Evolutionary conservation across 108 stramenopile genomes (phyloP).

Genomic region (Conticribra guillardii): DNA sequence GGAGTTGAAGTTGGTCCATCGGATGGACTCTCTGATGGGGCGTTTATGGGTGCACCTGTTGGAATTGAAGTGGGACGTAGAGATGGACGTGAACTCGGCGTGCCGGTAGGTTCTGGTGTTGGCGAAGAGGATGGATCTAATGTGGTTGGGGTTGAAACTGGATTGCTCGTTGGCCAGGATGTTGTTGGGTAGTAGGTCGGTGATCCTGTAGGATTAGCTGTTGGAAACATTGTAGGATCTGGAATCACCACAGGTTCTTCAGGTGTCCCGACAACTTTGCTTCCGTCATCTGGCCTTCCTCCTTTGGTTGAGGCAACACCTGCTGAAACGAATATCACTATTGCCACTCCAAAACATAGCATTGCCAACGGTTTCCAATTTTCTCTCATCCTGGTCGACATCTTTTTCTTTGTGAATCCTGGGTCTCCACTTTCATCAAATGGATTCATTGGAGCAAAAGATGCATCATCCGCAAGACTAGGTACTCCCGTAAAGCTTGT

Average conservation of each 20-base stretch:
- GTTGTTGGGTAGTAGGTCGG: not conserved
- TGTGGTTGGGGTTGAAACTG: not conserved
- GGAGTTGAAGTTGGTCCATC: not conserved
- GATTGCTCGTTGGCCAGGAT: slow-evolving; percentile 1
- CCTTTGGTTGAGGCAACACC: slow-evolving; percentile 27
- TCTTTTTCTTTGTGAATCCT: not conserved
- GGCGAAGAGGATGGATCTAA: slow-evolving; percentile 2
- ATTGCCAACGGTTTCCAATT: slow-evolving; percentile 40
- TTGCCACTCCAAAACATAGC: slow-evolving; percentile 15
- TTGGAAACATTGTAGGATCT: not conserved
- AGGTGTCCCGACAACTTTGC: slow-evolving; percentile 22
- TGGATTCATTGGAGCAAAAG: slow-evolving; percentile 42
- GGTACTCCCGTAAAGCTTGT: not conserved
- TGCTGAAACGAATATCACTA: slow-evolving; percentile 26
- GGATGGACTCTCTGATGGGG: not conserved
- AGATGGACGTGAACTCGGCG: slow-evolving; percentile 4
- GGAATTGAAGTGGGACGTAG: slow-evolving; percentile 6
- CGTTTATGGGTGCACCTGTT: not conserved
- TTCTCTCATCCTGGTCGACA: slow-evolving; percentile 7
- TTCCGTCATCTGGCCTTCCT: slow-evolving; percentile 1
- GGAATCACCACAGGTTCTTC: not conserved
- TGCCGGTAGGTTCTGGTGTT: not conserved
- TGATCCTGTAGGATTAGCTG: slow-evolving; percentile 13
- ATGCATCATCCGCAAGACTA: slow-evolving; percentile 35
- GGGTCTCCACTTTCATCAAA: slow-evolving; percentile 21